Evolutionary conservation across 495 filamentous ascomycete species (phyloP), one percentile per base, ranked within the genome.

Genomic region (Hyphodiscus hymeniophilus): DNA sequence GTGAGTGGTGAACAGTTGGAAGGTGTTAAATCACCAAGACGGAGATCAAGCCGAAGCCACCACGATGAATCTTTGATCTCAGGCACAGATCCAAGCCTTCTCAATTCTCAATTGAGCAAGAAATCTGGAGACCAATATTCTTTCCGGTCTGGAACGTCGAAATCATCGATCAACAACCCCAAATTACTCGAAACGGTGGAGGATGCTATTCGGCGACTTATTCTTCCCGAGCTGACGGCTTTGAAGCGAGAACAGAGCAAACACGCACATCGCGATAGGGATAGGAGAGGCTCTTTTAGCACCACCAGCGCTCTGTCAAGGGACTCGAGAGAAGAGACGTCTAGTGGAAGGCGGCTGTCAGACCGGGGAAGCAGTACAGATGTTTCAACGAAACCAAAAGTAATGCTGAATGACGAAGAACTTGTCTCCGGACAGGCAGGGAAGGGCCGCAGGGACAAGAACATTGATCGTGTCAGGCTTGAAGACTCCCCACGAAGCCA

Each of bases 171-270:
- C 65, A 96, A 94, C 66, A 96, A 98, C 60, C 91, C 91, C 0
- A 94, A 87, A 52, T 66, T 98, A n/a, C 76, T 97, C 4, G 87
- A 94, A 61, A 90, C 89, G 0, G 91, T 98, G 7, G 91, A 97
- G 64, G 91, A 96, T 68, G 89, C 92, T 17, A 97, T 98, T 54
- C 83, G 86, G 41, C 78, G 90, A 36, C 69, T 97, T 40, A 95
- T 97, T 41, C 66, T 97, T 1, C 94, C 92, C 0, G 91, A 98
- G 61, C 72, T 98, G 38, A 88, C 87, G 44, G 87, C 87, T 24
- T 71, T 97, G 38, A 96, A 95, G 65, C 79, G 87, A 58, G 87
- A 94, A 57, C 86, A 94, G 60, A 88, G 77, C 49, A 70, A 82
- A 50, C 48, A 47, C 26, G 31, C 32, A 1, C 22, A 51, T 11